Percentiles rank a stretch among this genome's conserved stretches.
Evolutionary conservation across 2,329 filamentous ascomycete genomes (phyloP).

Genomic region (Exophiala spinifera): DNA sequence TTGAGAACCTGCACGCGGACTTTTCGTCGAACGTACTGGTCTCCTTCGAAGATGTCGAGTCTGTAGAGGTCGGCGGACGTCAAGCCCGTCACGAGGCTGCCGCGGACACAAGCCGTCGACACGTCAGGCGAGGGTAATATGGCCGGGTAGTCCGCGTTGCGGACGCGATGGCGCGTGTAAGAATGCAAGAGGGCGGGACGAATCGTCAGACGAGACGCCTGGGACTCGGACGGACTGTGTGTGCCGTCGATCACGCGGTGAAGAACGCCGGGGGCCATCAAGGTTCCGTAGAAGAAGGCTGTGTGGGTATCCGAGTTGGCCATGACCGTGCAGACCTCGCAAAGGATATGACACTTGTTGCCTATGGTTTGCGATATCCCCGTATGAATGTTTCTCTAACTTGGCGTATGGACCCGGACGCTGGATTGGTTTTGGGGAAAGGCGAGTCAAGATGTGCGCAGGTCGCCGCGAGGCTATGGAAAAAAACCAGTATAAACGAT

Average conservation of each 20-base stretch:
- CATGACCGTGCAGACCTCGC: no score
- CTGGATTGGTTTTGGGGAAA: no score
- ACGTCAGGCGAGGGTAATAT: slow-evolving; percentile 50
- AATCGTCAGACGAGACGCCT: slow-evolving; percentile 58
- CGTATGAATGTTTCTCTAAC: no score
- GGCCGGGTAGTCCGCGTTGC: slow-evolving; percentile 73
- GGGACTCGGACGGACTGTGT: slow-evolving; percentile 49
- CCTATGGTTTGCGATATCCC: no score
- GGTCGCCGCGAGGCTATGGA: no score
- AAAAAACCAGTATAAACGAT: no score
- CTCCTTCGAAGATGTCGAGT: slow-evolving; percentile 79
- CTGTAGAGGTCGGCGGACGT: slow-evolving; percentile 71
- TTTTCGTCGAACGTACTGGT: slow-evolving; percentile 60
- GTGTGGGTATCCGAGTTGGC: slow-evolving; percentile 34
- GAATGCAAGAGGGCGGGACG: slow-evolving; percentile 71
- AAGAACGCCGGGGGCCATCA: slow-evolving; percentile 86
- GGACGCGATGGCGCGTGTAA: slow-evolving; percentile 69
- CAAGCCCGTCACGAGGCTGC: slow-evolving; percentile 73
- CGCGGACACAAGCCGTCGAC: slow-evolving; percentile 58
- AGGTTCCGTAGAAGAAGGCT: slow-evolving; percentile 66
- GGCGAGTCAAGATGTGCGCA: no score
- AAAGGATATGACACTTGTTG: no score
- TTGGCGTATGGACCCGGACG: no score
- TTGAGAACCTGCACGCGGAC: slow-evolving; percentile 47
- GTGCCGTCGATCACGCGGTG: slow-evolving; percentile 75